Evolutionary conservation across 208 protist genomes (phyloP).

Genomic region (Crithidia bombi): DNA sequence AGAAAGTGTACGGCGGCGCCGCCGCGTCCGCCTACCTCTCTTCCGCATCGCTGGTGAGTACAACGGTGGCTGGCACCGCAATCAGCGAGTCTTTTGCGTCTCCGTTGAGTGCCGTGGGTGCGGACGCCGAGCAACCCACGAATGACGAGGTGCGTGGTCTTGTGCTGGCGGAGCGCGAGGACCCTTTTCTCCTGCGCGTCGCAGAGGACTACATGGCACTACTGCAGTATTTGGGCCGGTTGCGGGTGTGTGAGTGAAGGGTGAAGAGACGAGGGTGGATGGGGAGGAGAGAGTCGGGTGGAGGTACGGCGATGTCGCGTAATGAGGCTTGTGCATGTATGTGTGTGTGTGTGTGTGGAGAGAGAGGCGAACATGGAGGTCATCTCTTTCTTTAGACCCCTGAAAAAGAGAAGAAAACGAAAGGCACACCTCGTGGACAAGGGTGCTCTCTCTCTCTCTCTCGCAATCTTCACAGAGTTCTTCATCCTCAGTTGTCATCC

Average conservation of each 20-base stretch:
- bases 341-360: no score
- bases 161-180: slow-evolving; percentile 33
- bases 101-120: background rate
- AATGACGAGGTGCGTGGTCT: slow-evolving; percentile 15
- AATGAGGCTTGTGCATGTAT: no score
- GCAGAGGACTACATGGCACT: slow-evolving; percentile 57
- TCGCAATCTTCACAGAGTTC: no score
- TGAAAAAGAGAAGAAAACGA: no score
- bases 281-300: no score
- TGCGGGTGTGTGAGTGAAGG: slow-evolving; percentile 9
- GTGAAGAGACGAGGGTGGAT: no score
- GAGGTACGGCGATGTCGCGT: no score
- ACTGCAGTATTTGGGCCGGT: slow-evolving; percentile 51
- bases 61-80: slow-evolving; percentile 10
- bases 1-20: slow-evolving; percentile 24
- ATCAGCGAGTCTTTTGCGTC: background rate
- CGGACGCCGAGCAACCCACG: background rate
- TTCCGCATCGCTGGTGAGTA: slow-evolving; percentile 15
- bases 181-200: slow-evolving; percentile 50
- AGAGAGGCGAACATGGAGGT: no score
- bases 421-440: background rate
- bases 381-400: no score
- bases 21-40: slow-evolving; percentile 27
- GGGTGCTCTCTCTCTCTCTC: background rate
- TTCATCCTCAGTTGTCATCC: no score